Evolutionary conservation across 1,139 yeast genomes (phyloP).

Genomic region (Geotrichum candidum): DNA sequence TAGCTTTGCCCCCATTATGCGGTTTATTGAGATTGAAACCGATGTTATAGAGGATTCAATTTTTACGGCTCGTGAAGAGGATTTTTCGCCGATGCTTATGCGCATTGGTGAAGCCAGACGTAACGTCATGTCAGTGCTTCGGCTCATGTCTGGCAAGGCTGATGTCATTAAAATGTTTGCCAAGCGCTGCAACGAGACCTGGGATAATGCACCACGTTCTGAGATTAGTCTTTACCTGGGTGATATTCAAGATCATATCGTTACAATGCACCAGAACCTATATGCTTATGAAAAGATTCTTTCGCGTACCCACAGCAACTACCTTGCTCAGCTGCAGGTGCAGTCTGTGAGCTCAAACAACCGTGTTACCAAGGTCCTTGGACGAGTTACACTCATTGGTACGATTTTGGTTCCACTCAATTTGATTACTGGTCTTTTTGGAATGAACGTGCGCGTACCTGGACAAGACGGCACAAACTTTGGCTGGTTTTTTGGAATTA

Average conservation of each 20-base stretch:
- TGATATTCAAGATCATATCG: conserved; percentile 95
- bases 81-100: conserved; percentile 59
- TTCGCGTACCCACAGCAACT: conserved; percentile 85
- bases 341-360: conserved; percentile 83
- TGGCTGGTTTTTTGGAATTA: conserved; percentile 64
- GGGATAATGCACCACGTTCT: conserved; percentile 39
- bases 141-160: conserved; percentile 88
- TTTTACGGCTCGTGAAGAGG: conserved; percentile 54
- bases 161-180: conserved; percentile 98
- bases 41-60: conserved; percentile 88
- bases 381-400: conserved; percentile 86
- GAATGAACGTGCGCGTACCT: conserved; percentile 92
- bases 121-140: conserved; percentile 85
- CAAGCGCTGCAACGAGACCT: conserved; percentile 80
- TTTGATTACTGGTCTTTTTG: conserved; percentile 84
- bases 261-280: conserved; percentile 90
- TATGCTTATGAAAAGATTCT: conserved; percentile 88
- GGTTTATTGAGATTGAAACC: conserved; percentile 81
- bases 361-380: conserved; percentile 76
- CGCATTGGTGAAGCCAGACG: conserved; percentile 85
- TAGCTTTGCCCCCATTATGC: conserved; percentile 86
- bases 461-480: conserved; percentile 47
- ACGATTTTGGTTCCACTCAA: conserved; percentile 87
- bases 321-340: conserved; percentile 89
- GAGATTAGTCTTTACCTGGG: conserved; percentile 68